Base-by-base conservation (phyloP, 768 basidiomycete species). In the Tricholoma bakamatsutake region DNA sequence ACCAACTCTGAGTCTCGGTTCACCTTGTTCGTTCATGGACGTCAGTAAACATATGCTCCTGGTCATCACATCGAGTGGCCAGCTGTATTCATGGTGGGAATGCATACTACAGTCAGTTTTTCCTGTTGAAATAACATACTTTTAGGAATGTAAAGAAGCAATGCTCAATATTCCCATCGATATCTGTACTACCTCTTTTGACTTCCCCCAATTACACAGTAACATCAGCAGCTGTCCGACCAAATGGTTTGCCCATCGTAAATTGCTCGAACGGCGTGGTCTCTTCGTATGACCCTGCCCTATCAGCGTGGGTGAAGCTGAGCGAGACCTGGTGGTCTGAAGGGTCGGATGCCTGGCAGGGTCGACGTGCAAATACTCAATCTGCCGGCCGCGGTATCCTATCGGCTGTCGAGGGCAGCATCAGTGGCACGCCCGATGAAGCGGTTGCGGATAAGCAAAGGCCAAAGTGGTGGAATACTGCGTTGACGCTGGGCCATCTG, bases 401-500 rank as follows among this genome's bases (percentile, higher is more conserved):
- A 55, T 75, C 81, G 5, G 63, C 71, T 10, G 71, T 85, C 34
- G 83, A 85, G 62, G 69, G 73, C 55, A 73, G 71, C 47, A 71
- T 82, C 57, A 67, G 67, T 28, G 71, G 68, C 5, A 64, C 70
- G 2, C 67, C 68, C 1, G 75, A 74, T 46, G 70, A 68, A 13
- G 62, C 56, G 48, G 68, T 70, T 5, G 69, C 74, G 5, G 74
- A 80, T 57, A 80, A 68, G 59, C 74, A 73, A 43, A 75, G 83
- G 46, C 88, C 90, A 28, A 68, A 76, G 59, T 95, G 90, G 88
- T 96, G 92, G 91, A 80, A 69, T 55, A 75, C 84, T 4, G 92
- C 94, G 17, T 67, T 94, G 64, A 89, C 90, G 12, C 78, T 99
- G 18, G 90, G 90, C 5, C 93, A 97, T 70, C 75, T 97, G 56